Evolutionary conservation across 2,329 filamentous ascomycete genomes (phyloP), one percentile per base, ranked within the genome.

Genomic region (Chrysoporthe austroafricana): DNA sequence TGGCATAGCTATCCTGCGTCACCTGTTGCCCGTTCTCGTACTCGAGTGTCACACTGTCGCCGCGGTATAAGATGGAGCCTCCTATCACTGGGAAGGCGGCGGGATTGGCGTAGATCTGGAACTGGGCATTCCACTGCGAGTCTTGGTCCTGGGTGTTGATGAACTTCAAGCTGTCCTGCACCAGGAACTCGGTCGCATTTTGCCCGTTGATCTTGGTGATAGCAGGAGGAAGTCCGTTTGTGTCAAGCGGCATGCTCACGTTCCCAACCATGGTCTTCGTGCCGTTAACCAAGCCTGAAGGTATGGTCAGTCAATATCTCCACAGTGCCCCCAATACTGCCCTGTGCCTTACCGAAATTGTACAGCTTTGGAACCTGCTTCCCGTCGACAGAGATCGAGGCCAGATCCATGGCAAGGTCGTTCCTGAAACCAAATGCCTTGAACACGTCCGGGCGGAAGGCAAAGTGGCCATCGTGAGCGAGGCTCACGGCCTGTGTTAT

Each of bases 391-490:
- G 88, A 90, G 8, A 90, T 81, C 0, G 88, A 90, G 0, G 90
- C 86, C 0, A 91, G 73, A 21, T 78, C 76, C 7, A 66, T 26
- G 0, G 73, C 73, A 7, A 79, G 69, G 4, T 63, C 68, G 44
- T 77, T 79, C 72, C 62, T 81, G 78, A 72, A 84, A 74, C 36
- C 79, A 77, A 89, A 87, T 0, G 85, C 80, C 54, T 81, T 82
- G 16, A 88, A 80, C 4, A 83, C 78, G 70, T 88, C 85, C 2
- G 86, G 85, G 16, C 82, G 77, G 73, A 84, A 88, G 1, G 80
- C 77, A 62, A 90, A 88, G 73, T 92, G 90, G 1, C 88, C 88
- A 73, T 92, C 90, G 71, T 91, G 88, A 3, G 86, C 85, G 1
- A 79, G 80, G 34, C 81, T 80, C 46, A 88, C 79, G 8, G 86